Evolutionary conservation across 2,329 filamentous ascomycete species (phyloP).

Genomic region (Xylogone sp.): DNA sequence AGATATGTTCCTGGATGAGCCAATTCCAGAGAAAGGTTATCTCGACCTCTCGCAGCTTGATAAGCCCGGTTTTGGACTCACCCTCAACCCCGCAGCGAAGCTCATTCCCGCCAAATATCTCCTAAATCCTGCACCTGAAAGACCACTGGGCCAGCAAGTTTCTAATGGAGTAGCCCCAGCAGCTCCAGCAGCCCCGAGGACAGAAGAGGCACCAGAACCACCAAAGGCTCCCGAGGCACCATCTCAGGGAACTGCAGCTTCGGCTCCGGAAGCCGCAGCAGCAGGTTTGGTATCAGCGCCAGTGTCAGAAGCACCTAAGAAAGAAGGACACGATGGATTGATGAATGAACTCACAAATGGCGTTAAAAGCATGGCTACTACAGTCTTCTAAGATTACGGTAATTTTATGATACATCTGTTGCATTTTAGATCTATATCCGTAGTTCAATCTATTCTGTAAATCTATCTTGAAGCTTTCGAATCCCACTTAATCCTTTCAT

Average conservation of each 20-base stretch:
- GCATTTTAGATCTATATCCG: neutral
- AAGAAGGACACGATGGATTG: neutral
- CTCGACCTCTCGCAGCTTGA: slow-evolving; percentile 77
- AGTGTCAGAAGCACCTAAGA: too few species aligned
- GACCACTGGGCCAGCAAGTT: slow-evolving; percentile 31
- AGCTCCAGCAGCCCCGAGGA: neutral
- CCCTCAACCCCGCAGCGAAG: slow-evolving; percentile 72
- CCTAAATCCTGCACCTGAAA: slow-evolving; percentile 61
- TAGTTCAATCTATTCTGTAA: neutral
- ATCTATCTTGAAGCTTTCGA: neutral
- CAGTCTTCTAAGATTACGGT: neutral
- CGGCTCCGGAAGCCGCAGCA: neutral
- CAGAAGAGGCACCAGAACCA: neutral
- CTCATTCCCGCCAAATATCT: slow-evolving; percentile 73
- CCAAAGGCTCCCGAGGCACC: neutral
- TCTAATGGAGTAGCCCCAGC: neutral
- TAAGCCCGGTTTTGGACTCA: slow-evolving; percentile 86
- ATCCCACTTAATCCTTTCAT: neutral
- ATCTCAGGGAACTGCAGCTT: neutral
- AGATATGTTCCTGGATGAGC: slow-evolving; percentile 85
- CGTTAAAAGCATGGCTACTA: neutral
- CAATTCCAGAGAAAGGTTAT: slow-evolving; percentile 79
- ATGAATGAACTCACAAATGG: neutral
- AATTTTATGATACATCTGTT: neutral
- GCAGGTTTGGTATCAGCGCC: too few species aligned